A percentile compares a stretch with the other conserved stretches of the same genome.
These are phyloP conservation scores for Onygenales sp. DNA, from an alignment of 2,329 filamentous ascomycete species.

Conservation along the genomic window DNA sequence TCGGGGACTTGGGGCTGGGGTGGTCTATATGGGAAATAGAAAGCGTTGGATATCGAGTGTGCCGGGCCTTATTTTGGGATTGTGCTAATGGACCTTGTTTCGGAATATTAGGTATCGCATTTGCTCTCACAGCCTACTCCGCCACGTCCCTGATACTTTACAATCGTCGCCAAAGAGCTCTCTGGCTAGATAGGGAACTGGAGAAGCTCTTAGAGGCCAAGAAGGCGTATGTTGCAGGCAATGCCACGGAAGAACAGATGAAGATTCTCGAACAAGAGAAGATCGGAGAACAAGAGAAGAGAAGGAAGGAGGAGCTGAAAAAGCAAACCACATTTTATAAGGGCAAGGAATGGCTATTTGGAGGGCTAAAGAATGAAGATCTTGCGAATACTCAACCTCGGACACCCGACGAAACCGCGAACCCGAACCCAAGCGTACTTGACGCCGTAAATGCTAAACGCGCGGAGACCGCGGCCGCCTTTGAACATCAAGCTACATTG, in stretches of 20 bases:
- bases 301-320: conserved; percentile 30
- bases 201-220: conserved; percentile 33
- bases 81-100: neutral
- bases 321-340: conserved; percentile 29
- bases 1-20: neutral
- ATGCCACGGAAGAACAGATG: conserved; percentile 31
- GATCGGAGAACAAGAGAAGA: conserved; percentile 32
- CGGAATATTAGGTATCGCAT: conserved; percentile 43
- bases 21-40: neutral
- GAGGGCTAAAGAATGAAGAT: conserved; percentile 30
- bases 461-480: conserved; percentile 15
- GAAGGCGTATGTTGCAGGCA: conserved; percentile 30
- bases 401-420: conserved; percentile 6
- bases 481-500: neutral
- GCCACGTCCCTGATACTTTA: conserved; percentile 58
- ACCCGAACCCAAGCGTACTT: conserved; percentile 20
- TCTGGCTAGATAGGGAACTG: conserved; percentile 48
- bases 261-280: conserved; percentile 37
- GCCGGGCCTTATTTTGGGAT: neutral
- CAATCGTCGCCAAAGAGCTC: conserved; percentile 54
- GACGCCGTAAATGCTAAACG: conserved; percentile 29
- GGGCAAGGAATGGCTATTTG: conserved; percentile 29
- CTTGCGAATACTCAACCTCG: conserved; percentile 5
- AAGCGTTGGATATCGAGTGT: neutral
- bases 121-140: conserved; percentile 53